Conservation (phyloP, 129 eudicot genomes). For the Silybum marianum region DNA sequence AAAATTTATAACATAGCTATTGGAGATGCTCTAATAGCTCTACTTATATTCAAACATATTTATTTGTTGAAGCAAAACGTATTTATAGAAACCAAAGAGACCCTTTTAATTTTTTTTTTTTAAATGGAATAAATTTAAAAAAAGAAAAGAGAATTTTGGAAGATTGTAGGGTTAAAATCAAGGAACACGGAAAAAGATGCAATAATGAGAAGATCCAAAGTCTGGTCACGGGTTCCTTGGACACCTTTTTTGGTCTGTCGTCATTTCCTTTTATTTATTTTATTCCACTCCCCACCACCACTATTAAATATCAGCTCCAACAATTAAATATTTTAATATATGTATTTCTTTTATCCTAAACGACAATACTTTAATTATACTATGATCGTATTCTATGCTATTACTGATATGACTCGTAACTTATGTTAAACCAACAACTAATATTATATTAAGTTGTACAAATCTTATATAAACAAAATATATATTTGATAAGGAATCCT, state of each 20-base stretch:
- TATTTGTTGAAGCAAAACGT: neutral
- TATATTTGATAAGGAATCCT: neutral
- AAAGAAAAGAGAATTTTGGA: neutral
- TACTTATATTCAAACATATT: too few species aligned
- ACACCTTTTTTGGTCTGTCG: slow-evolving; percentile 15
- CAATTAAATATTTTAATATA: too few species aligned
- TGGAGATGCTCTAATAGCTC: too few species aligned
- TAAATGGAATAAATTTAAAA: neutral
- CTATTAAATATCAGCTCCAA: neutral
- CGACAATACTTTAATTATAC: neutral
- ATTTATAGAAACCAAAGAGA: neutral
- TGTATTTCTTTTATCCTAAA: neutral
- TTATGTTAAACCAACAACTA: neutral
- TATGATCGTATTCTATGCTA: neutral
- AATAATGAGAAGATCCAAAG: slow-evolving; percentile 32
- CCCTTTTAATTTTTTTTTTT: neutral
- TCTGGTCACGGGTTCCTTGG: slow-evolving; percentile 30
- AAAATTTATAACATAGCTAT: too few species aligned
- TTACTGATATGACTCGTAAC: neutral
- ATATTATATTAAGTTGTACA: too few species aligned
- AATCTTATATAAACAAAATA: too few species aligned
- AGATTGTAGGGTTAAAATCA: neutral
- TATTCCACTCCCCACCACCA: slow-evolving; percentile 23
- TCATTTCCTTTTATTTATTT: slow-evolving; percentile 11
- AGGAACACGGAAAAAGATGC: slow-evolving; percentile 32